A percentile compares a stretch with the other conserved stretches of the same genome.
These are phyloP conservation scores for Aureobasidium subglaciale DNA, from an alignment of 2,329 filamentous ascomycete species.

Conservation along the genomic window DNA sequence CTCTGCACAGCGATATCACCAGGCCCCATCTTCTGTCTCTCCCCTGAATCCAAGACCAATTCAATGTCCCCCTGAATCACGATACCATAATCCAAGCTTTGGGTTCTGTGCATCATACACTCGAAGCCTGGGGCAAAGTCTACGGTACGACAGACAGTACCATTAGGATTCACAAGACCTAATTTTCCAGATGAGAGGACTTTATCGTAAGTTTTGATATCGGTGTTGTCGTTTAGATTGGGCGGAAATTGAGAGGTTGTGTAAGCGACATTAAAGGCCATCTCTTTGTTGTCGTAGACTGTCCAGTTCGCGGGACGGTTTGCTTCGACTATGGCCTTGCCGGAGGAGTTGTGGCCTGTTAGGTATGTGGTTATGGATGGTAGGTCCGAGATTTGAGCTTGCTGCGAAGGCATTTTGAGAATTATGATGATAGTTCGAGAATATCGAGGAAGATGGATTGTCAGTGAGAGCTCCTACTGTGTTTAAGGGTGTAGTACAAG, in stretches of 20 bases:
- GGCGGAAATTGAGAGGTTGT: slow-evolving; percentile 44
- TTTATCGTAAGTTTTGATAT: slow-evolving; percentile 41
- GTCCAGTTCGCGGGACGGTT: slow-evolving; percentile 26
- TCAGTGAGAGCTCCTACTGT: not conserved
- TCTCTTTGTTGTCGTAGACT: slow-evolving; percentile 36
- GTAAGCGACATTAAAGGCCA: slow-evolving; percentile 46
- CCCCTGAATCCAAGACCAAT: slow-evolving; percentile 28
- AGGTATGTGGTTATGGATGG: slow-evolving; percentile 29
- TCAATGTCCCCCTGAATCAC: slow-evolving; percentile 31
- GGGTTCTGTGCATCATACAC: slow-evolving; percentile 29
- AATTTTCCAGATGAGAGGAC: slow-evolving; percentile 38
- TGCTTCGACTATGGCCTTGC: slow-evolving; percentile 30
- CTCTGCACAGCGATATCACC: slow-evolving; percentile 34
- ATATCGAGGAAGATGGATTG: not conserved
- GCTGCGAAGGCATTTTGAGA: slow-evolving; percentile 21
- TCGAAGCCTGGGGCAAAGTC: slow-evolving; percentile 29
- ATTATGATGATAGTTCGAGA: not conserved
- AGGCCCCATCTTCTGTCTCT: slow-evolving; percentile 27
- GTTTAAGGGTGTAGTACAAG: not conserved
- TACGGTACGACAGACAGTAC: slow-evolving; percentile 40
- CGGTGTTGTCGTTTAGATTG: slow-evolving; percentile 39
- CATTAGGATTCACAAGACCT: slow-evolving; percentile 44
- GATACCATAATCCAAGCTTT: slow-evolving; percentile 32
- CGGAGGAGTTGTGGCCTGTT: slow-evolving; percentile 28
- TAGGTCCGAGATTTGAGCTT: slow-evolving; percentile 24